Percentiles rank a stretch among this genome's conserved stretches.
Evolutionary conservation across 2,329 filamentous ascomycete genomes (phyloP).

Genomic region (Trichoderma breve): DNA sequence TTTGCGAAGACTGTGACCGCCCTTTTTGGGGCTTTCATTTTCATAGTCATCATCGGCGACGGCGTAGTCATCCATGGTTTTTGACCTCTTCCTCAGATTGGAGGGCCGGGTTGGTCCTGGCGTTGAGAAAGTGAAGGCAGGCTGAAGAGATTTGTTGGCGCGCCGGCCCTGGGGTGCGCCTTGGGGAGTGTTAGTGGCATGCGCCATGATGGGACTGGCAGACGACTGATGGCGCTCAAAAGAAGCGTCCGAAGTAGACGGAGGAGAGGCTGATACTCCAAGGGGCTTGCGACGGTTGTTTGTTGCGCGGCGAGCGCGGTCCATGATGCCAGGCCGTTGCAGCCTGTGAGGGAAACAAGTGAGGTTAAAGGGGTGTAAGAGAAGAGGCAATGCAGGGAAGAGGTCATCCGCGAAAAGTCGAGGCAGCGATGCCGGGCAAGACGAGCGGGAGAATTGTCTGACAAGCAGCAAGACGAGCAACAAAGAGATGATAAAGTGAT

Average conservation of each 20-base stretch:
- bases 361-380: conserved; percentile 24
- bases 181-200: conserved; percentile 31
- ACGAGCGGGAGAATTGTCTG: neutral
- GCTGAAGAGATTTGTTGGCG: conserved; percentile 36
- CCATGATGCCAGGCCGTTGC: conserved; percentile 36
- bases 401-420: conserved; percentile 12
- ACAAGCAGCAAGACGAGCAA: neutral
- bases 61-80: conserved; percentile 41
- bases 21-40: conserved; percentile 51
- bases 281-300: conserved; percentile 34
- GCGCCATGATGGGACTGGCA: conserved; percentile 34
- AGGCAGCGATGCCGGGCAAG: neutral
- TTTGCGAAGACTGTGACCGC: conserved; percentile 58
- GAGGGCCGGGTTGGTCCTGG: conserved; percentile 31
- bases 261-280: conserved; percentile 36
- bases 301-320: conserved; percentile 38
- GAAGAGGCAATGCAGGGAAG: conserved; percentile 17
- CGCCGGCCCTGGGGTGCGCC: conserved; percentile 32
- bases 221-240: conserved; percentile 33
- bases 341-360: conserved; percentile 25
- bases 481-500: neutral
- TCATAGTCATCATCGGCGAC: conserved; percentile 44
- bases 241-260: conserved; percentile 33
- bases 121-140: conserved; percentile 40
- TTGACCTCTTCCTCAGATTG: conserved; percentile 43